phyloP scores from a whole-genome alignment of 768 basidiomycete genomes.

The Jaapia argillacea region DNA sequence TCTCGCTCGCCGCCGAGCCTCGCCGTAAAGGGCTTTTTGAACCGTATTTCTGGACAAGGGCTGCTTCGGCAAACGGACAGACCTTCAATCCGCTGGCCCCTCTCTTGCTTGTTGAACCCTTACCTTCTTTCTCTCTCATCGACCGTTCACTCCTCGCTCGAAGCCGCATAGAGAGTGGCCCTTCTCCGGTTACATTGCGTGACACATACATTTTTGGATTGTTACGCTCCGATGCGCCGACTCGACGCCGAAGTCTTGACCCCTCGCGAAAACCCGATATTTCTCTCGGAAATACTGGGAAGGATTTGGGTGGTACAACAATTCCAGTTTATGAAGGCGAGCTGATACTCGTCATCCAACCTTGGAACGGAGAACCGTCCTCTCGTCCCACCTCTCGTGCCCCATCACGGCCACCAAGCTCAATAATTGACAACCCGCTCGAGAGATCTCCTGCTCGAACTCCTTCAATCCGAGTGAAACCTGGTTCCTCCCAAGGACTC shows the following conservation, averaged over 20 bases:
- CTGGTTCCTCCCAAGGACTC: constrained; percentile 53
- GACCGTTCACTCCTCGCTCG: constrained; percentile 58
- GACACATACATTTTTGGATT: constrained; percentile 51
- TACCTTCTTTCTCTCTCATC: constrained; percentile 58
- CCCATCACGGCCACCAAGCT: constrained; percentile 65
- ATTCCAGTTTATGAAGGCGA: constrained; percentile 73
- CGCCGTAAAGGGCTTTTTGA: constrained; percentile 67
- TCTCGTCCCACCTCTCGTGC: constrained; percentile 53
- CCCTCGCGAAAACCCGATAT: background rate
- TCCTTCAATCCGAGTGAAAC: constrained; percentile 73
- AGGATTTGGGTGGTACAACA: constrained; percentile 51
- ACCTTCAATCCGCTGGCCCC: constrained; percentile 45
- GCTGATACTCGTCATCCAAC: constrained; percentile 58
- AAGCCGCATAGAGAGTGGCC: constrained; percentile 58
- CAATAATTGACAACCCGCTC: constrained; percentile 23
- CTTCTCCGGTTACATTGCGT: constrained; percentile 33
- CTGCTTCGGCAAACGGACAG: constrained; percentile 21
- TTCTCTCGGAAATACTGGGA: constrained; percentile 20
- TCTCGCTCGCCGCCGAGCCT: constrained; percentile 69
- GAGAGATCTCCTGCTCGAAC: constrained; percentile 41
- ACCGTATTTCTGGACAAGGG: constrained; percentile 62
- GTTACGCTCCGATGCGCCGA: constrained; percentile 11
- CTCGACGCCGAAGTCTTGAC: background rate
- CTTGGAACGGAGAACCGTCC: constrained; percentile 32
- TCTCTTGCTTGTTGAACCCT: constrained; percentile 65